Conservation (phyloP, 208 protist species). For the Novymonas esmeraldas region DNA sequence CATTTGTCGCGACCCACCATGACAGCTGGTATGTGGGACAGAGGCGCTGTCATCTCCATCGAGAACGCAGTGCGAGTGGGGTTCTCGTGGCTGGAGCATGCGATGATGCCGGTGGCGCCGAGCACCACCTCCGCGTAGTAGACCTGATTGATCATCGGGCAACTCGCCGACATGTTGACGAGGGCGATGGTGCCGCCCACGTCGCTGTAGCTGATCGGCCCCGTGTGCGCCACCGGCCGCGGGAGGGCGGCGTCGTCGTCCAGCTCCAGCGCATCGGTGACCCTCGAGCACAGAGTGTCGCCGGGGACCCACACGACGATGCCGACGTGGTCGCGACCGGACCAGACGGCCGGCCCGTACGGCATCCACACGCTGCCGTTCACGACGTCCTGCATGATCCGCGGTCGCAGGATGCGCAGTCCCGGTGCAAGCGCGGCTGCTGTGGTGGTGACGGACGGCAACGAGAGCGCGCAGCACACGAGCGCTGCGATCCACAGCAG, state of each 20-base stretch:
- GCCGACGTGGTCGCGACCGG: not conserved
- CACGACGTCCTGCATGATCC: not conserved
- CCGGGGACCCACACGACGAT: not conserved
- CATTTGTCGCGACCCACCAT: not conserved
- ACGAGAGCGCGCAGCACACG: not conserved
- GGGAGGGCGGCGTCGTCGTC: not conserved
- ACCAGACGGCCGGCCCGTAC: not conserved
- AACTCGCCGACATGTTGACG: not conserved
- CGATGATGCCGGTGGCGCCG: not conserved
- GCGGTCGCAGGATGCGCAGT: not conserved
- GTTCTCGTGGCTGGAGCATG: not conserved
- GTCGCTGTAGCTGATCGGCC: not conserved
- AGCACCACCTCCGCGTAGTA: constrained; percentile 12
- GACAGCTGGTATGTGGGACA: constrained; percentile 3
- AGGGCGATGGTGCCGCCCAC: not conserved
- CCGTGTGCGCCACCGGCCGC: not conserved
- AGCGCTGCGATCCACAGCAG: not conserved
- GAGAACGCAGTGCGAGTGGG: not conserved
- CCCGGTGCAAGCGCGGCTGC: not conserved
- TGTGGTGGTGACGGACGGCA: not conserved
- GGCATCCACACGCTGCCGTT: not conserved
- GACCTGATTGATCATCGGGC: constrained; percentile 1
- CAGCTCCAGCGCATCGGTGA: not conserved
- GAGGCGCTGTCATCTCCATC: constrained; percentile 1
- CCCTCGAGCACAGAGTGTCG: not conserved